Conservation (phyloP, 2,329 filamentous ascomycete genomes). For the Fusarium sp. region DNA sequence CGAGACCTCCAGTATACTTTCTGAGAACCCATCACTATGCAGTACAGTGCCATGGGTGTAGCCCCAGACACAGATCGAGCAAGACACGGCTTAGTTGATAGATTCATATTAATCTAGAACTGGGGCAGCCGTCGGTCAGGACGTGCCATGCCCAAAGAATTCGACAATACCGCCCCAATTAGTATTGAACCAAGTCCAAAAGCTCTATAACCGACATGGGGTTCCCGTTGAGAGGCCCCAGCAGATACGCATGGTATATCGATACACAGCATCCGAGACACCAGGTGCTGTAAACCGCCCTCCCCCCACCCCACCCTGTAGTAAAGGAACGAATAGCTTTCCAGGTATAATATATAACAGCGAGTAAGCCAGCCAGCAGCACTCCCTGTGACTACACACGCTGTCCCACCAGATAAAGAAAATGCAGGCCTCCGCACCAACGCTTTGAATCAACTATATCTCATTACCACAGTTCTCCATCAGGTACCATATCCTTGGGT, state of each 20-base stretch:
- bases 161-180: constrained; percentile 4
- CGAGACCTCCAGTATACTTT: background rate
- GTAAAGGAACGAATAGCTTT: background rate
- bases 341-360: constrained; percentile 4
- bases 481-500: constrained; percentile 30
- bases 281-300: background rate
- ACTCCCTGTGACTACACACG: constrained; percentile 1
- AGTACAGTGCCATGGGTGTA: background rate
- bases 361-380: constrained; percentile 31
- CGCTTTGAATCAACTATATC: background rate
- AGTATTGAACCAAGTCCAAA: background rate
- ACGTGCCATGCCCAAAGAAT: background rate
- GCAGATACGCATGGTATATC: background rate
- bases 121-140: background rate
- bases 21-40: background rate
- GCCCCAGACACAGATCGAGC: background rate
- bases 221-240: background rate
- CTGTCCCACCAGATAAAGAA: background rate
- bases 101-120: background rate
- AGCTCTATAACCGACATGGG: background rate
- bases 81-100: background rate
- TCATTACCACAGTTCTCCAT: constrained; percentile 29
- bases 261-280: constrained; percentile 2
- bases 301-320: background rate
- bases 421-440: no score